Percentiles rank a stretch among this genome's conserved stretches.
Evolutionary conservation across 345 rosid genomes (phyloP).

Genomic region (Salix suchowensis): DNA sequence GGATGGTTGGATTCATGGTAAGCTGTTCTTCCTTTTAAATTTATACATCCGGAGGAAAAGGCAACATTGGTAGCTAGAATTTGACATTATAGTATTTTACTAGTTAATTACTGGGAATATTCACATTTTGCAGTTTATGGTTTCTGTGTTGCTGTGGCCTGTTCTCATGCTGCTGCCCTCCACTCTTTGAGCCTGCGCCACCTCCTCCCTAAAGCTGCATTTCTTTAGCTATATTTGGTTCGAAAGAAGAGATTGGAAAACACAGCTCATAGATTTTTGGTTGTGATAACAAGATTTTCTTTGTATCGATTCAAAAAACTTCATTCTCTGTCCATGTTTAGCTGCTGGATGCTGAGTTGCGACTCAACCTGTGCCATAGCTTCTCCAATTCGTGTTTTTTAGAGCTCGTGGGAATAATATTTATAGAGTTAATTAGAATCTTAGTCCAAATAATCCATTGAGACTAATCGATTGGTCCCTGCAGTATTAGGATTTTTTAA

Average conservation of each 20-base stretch:
- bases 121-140: slow-evolving; percentile 40
- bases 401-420: not conserved
- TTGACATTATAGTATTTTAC: not conserved
- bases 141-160: slow-evolving; percentile 53
- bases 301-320: not conserved
- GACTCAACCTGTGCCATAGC: not conserved
- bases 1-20: slow-evolving; percentile 44
- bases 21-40: slow-evolving; percentile 3
- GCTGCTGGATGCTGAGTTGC: not conserved
- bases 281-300: not conserved
- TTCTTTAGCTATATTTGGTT: not conserved
- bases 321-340: not conserved
- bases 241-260: not conserved
- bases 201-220: slow-evolving; percentile 35
- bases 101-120: not conserved
- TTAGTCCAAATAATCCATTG: not conserved
- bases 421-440: not conserved
- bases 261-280: not conserved
- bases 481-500: not conserved
- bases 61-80: not conserved
- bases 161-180: slow-evolving; percentile 50
- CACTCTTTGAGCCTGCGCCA: slow-evolving; percentile 46
- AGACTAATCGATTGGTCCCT: not conserved
- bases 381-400: not conserved
- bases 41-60: not conserved